Evolutionary conservation across 2,329 filamentous ascomycete species (phyloP).

Genomic region (Fusarium papillatum): DNA sequence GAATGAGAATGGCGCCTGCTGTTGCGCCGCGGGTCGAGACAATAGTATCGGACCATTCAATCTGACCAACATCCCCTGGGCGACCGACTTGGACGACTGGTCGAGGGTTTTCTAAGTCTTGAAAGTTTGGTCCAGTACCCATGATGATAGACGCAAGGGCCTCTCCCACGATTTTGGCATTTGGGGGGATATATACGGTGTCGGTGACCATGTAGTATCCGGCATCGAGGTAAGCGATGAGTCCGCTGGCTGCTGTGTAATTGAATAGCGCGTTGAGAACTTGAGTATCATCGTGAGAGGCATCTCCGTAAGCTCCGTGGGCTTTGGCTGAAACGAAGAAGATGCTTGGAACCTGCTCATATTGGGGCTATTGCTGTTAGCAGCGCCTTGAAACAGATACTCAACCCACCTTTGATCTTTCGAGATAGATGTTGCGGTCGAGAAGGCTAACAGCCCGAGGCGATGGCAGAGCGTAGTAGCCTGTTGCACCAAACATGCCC

Average conservation of each 20-base stretch:
- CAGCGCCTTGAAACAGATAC: not conserved
- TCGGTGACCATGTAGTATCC: slow-evolving; percentile 72
- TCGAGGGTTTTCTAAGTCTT: slow-evolving; percentile 69
- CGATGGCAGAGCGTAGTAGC: slow-evolving; percentile 33
- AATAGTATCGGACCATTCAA: slow-evolving; percentile 82
- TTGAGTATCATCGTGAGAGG: slow-evolving; percentile 79
- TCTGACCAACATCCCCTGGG: slow-evolving; percentile 71
- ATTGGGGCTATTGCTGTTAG: slow-evolving; percentile 70
- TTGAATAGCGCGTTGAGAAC: slow-evolving; percentile 70
- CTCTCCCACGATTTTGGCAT: slow-evolving; percentile 72
- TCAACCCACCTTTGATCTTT: slow-evolving; percentile 70
- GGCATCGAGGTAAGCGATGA: slow-evolving; percentile 72
- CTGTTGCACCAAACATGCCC: slow-evolving; percentile 39
- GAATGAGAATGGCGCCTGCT: slow-evolving; percentile 77
- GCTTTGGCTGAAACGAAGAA: slow-evolving; percentile 78
- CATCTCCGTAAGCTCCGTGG: slow-evolving; percentile 70
- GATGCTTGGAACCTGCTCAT: slow-evolving; percentile 68
- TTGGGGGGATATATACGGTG: slow-evolving; percentile 64
- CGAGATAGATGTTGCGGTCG: slow-evolving; percentile 70
- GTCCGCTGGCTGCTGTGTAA: slow-evolving; percentile 63
- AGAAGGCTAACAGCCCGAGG: slow-evolving; percentile 59
- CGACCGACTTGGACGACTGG: slow-evolving; percentile 77
- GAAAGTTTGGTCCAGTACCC: slow-evolving; percentile 69
- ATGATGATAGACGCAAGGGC: slow-evolving; percentile 65
- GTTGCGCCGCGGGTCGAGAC: slow-evolving; percentile 77